phyloP scores from a whole-genome alignment of 2,329 filamentous ascomycete genomes.

The Alternaria gansuensis region DNA sequence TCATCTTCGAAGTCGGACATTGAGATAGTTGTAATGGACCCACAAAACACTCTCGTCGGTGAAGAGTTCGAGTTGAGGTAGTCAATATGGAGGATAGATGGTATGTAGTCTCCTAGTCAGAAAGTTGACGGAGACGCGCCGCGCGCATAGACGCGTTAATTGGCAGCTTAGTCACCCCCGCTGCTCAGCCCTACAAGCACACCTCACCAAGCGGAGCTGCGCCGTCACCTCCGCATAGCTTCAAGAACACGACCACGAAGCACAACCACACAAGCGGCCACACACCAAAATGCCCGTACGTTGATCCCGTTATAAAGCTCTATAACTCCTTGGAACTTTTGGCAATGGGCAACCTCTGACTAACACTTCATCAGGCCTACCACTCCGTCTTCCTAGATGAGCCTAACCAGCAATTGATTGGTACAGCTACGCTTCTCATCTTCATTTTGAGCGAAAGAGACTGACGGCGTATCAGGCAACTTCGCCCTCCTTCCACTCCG shows the following conservation, averaged over 20 bases:
- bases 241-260: conserved; percentile 32
- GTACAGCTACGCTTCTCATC: conserved; percentile 48
- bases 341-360: not conserved
- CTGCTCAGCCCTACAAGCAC: conserved; percentile 47
- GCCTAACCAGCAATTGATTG: conserved; percentile 72
- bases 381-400: conserved; percentile 95
- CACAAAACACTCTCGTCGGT: fast-evolving
- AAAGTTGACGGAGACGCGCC: conserved; percentile 28
- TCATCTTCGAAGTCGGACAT: conserved; percentile 69
- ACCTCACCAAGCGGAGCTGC: conserved; percentile 42
- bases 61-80: not conserved
- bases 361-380: conserved; percentile 74
- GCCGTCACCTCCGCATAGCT: conserved; percentile 42
- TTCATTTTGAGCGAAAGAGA: not conserved
- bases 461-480: conserved; percentile 68
- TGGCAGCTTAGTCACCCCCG: conserved; percentile 45
- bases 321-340: too few relatives aligned
- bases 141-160: conserved; percentile 48
- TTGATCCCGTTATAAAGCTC: too few relatives aligned
- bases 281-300: conserved; percentile 58
- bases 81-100: not conserved
- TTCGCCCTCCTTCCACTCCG: conserved; percentile 93
- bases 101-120: not conserved
- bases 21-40: conserved; percentile 16
- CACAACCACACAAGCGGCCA: conserved; percentile 28